These are phyloP conservation scores for Ganoderma sinense DNA, from an alignment of 1,284 basidiomycete species.

Conservation along the genomic window DNA sequence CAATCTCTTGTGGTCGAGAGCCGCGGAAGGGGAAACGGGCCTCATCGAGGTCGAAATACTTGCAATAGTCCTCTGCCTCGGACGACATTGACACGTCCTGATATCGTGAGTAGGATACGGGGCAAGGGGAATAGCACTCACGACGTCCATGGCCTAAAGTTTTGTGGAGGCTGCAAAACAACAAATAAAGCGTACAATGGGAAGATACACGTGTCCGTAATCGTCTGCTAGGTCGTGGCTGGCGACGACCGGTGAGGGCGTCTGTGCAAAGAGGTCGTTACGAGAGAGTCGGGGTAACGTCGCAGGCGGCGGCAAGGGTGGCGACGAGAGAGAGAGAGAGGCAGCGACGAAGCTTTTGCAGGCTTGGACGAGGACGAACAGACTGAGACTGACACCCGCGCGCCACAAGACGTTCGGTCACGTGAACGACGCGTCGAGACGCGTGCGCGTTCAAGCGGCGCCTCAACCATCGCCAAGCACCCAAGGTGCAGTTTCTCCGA, in stretches of 20 bases:
- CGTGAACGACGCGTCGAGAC: constrained; percentile 23
- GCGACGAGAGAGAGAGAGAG: neutral
- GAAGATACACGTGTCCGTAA: constrained; percentile 12
- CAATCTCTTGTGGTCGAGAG: constrained; percentile 58
- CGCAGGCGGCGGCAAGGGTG: neutral
- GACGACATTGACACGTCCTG: constrained; percentile 26
- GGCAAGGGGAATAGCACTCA: constrained; percentile 4
- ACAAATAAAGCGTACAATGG: neutral
- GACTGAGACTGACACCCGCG: neutral
- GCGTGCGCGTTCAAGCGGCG: neutral
- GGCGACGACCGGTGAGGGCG: neutral
- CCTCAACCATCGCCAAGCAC: neutral
- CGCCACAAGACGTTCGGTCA: constrained; percentile 14
- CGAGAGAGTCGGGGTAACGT: neutral
- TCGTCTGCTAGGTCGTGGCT: neutral
- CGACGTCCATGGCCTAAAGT: constrained; percentile 18
- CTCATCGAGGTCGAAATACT: constrained; percentile 54
- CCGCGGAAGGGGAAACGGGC: constrained; percentile 59
- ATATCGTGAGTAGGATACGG: neutral
- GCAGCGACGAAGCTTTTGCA: neutral
- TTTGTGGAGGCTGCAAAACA: constrained; percentile 6
- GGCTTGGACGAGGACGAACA: neutral
- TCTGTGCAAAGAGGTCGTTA: neutral
- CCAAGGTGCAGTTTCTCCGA: neutral
- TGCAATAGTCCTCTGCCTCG: constrained; percentile 32